Conservation (phyloP, 345 rosid genomes). For the Arabidopsis thaliana region TAIR10.1 NC_003074.8:19496001-19496500, state of each 20-base stretch:
- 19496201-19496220: constrained; percentile 7
- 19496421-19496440: not conserved
- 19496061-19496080: constrained; percentile 32
- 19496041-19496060: constrained; percentile 38
- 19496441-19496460: not conserved
- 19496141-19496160: not conserved
- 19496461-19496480: not conserved
- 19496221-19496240: not conserved
- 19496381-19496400: too few species aligned
- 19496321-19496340: not conserved
- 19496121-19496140: not conserved
- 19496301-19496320: not conserved
- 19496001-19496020: constrained; percentile 7
- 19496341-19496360: not conserved
- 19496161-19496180: constrained; percentile 3
- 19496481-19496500: not conserved
- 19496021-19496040: constrained; percentile 11
- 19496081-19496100: constrained; percentile 19
- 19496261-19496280: not conserved
- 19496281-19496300: not conserved
- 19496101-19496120: constrained; percentile 11
- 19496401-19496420: not conserved
- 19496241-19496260: too few species aligned
- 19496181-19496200: not conserved
- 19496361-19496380: too few species aligned